Conservation (phyloP, 371 early-diverging fungal species). For the Capillidium heterosporum region DNA sequence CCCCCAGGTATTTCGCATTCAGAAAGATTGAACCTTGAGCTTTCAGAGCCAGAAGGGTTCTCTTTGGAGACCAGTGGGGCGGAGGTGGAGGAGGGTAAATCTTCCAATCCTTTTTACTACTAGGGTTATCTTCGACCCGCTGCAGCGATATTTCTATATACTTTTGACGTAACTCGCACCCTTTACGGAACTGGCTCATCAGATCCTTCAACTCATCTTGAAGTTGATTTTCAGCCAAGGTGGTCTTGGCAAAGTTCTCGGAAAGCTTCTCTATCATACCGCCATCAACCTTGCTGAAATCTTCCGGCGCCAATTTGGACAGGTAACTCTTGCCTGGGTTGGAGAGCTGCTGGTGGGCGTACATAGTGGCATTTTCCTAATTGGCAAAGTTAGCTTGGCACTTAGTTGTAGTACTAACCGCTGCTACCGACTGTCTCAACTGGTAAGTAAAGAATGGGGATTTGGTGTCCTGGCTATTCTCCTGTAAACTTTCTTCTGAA, state of each 20-base stretch:
- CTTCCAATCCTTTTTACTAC: conserved; percentile 55
- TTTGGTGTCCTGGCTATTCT: too few species aligned
- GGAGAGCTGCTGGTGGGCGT: not conserved
- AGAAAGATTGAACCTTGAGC: conserved; percentile 33
- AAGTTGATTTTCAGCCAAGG: not conserved
- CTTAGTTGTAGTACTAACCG: not conserved
- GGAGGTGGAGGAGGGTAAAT: conserved; percentile 81
- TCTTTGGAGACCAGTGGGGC: conserved; percentile 36
- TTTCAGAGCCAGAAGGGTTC: not conserved
- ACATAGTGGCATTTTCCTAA: not conserved
- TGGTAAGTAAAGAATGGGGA: conserved; percentile 4
- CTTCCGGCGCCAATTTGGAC: not conserved
- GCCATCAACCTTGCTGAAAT: not conserved
- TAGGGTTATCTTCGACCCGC: conserved; percentile 67
- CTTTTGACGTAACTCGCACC: conserved; percentile 63
- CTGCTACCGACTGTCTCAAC: not conserved
- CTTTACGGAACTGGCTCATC: conserved; percentile 34
- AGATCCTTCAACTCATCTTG: conserved; percentile 22
- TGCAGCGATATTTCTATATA: conserved; percentile 71
- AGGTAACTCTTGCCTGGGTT: not conserved
- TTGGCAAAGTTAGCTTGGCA: not conserved
- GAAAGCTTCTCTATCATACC: not conserved
- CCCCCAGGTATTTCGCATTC: conserved; percentile 40
- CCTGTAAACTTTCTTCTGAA: too few species aligned
- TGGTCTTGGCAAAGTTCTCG: conserved; percentile 3